Evolutionary conservation across 306 rosid genomes (phyloP).

Genomic region (Cercis canadensis): DNA sequence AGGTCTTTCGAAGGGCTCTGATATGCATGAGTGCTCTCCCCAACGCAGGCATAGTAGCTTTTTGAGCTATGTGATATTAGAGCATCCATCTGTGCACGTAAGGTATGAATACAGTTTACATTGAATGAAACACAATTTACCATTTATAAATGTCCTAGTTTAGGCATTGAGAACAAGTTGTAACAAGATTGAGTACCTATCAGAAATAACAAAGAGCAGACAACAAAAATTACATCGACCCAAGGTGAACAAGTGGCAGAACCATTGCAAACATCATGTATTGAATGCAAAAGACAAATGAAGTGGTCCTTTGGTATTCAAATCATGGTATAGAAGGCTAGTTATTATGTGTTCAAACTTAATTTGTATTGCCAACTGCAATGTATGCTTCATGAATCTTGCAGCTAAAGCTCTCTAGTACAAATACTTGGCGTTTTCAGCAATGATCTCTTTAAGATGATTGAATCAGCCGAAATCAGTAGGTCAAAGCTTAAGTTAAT

Average conservation of each 20-base stretch:
- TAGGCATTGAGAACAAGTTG: slow-evolving; percentile 16
- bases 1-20: slow-evolving; percentile 99
- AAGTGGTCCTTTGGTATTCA: not conserved
- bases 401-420: not conserved
- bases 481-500: not conserved
- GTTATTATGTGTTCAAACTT: no score
- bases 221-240: no score
- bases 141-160: not conserved
- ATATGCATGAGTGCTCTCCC: slow-evolving; percentile 98
- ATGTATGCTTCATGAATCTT: not conserved
- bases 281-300: not conserved
- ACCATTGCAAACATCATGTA: not conserved
- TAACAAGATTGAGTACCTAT: not conserved
- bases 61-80: slow-evolving; percentile 92
- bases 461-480: not conserved
- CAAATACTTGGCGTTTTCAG: not conserved
- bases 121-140: not conserved
- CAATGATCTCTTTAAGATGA: not conserved
- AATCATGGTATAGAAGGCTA: not conserved
- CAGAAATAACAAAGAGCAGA: not conserved
- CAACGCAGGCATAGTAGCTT: slow-evolving; percentile 98
- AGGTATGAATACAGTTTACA: not conserved
- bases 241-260: not conserved
- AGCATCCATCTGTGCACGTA: slow-evolving; percentile 85
- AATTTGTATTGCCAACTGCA: not conserved